Evolutionary conservation across 805 yeast species (phyloP), one percentile per base, ranked within the genome.

Genomic region (Spencermartinsiella europaea): DNA sequence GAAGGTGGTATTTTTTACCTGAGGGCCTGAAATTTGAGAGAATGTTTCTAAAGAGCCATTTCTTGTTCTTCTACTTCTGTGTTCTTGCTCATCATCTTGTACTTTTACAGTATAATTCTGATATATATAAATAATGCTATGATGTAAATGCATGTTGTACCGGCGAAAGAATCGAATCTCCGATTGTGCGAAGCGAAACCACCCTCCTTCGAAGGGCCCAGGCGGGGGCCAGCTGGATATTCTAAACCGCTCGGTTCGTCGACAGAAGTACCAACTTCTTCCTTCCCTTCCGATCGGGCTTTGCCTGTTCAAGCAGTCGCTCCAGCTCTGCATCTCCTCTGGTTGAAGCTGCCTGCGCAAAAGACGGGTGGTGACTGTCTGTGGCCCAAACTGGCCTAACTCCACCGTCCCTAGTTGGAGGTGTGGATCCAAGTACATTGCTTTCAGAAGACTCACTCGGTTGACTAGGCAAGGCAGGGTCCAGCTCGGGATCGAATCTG

Each of bases 251-350:
- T n/a, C 48, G 42, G 10, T 46, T 33, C 27, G 38, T 52, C 19
- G 59, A 54, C 47, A 59, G 43, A 17, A 50, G 54, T 34, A 60
- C 63, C 46, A 58, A 52, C 54, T 54, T 62, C 59, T 57, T 60
- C 48, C 56, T 52, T 20, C 59, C 59, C 49, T 46, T 46, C 22
- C 45, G 37, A 21, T 46, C 44, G 34, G 49, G 35, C 40, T 51
- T 41, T 21, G 57, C 48, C 10, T 52, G 42, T 3, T 44, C 44
- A 20, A 53, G 47, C 17, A 54, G 28, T 37, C 44, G 44, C 25
- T 55, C 44, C 20, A 53, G 45, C n/a, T 48, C 52, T 14, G 45
- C 51, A 21, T 46, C 54, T 17, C 57, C 52, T 16, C 37, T 37
- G 21, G 44, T 45, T n/a, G 55, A 54, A 34, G 49, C 53, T 1